Evolutionary conservation across 495 filamentous ascomycete species (phyloP).

Genomic region (Aspergillus sparsus): DNA sequence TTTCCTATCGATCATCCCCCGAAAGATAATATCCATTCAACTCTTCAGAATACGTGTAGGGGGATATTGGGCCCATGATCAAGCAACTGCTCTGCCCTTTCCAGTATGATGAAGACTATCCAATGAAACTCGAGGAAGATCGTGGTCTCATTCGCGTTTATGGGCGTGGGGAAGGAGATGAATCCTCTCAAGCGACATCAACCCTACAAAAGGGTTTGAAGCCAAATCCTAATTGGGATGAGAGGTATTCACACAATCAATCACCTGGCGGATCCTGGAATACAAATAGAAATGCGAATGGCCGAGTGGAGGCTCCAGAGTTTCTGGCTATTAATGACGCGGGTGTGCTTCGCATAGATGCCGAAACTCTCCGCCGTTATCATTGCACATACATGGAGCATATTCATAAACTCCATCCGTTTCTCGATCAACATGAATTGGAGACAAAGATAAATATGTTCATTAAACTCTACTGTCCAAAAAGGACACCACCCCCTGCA

Average conservation of each 20-base stretch:
- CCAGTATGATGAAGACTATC: conserved; percentile 59
- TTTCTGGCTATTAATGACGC: conserved; percentile 57
- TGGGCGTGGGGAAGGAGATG: conserved; percentile 74
- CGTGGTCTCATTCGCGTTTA: conserved; percentile 75
- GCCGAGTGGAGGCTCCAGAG: conserved; percentile 10
- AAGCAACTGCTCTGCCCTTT: conserved; percentile 50
- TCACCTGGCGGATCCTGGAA: conserved; percentile 41
- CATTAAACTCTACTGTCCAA: conserved; percentile 40
- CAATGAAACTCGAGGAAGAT: conserved; percentile 73
- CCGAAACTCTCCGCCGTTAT: conserved; percentile 60
- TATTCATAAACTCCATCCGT: conserved; percentile 88
- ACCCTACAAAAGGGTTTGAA: conserved; percentile 18
- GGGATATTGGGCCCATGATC: conserved; percentile 69
- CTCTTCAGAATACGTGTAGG: too few species aligned
- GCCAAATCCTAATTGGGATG: conserved; percentile 29
- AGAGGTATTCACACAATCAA: conserved; percentile 28
- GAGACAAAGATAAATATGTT: conserved; percentile 55
- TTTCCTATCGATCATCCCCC: too few species aligned
- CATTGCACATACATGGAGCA: conserved; percentile 72
- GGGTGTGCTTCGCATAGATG: conserved; percentile 65
- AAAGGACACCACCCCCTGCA: conserved; percentile 26
- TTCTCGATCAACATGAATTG: conserved; percentile 62
- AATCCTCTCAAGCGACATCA: conserved; percentile 42
- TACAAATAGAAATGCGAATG: conserved; percentile 16
- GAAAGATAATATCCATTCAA: too few species aligned